Percentiles rank a stretch among this genome's conserved stretches.
These are phyloP conservation scores for Paecilomyces sp. DNA, from an alignment of 2,329 filamentous ascomycete genomes.

Conservation along the genomic window DNA sequence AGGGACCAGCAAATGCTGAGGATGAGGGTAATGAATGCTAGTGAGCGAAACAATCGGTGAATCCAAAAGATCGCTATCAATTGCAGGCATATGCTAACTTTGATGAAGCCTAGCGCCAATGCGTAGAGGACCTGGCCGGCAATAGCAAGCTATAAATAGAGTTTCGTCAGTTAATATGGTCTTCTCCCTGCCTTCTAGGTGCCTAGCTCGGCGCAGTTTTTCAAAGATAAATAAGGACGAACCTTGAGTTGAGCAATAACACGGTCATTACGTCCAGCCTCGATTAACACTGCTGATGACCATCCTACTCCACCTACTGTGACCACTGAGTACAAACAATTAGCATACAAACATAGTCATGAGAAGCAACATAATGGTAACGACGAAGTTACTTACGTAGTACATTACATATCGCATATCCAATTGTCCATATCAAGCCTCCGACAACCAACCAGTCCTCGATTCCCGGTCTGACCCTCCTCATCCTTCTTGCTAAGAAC, in stretches of 20 bases:
- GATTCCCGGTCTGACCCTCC: not conserved
- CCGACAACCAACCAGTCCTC: constrained; percentile 1
- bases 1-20: not conserved
- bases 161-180: no score
- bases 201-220: not conserved
- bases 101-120: constrained; percentile 1
- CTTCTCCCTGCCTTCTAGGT: not conserved
- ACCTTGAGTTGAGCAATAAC: not conserved
- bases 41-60: not conserved
- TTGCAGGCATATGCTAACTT: constrained; percentile 1
- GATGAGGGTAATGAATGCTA: not conserved
- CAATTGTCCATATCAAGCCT: constrained; percentile 1
- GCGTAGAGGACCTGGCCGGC: constrained; percentile 3
- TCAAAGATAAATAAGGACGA: not conserved
- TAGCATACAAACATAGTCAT: not conserved
- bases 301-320: constrained; percentile 1
- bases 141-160: not conserved
- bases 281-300: not conserved
- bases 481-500: constrained; percentile 1
- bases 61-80: not conserved
- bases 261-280: not conserved
- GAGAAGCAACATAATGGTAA: not conserved
- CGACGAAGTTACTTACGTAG: not conserved
- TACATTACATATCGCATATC: constrained; percentile 1
- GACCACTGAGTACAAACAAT: not conserved